phyloP scores from a whole-genome alignment of 2,329 filamentous ascomycete species.

The Byssochlamys sp. region DNA sequence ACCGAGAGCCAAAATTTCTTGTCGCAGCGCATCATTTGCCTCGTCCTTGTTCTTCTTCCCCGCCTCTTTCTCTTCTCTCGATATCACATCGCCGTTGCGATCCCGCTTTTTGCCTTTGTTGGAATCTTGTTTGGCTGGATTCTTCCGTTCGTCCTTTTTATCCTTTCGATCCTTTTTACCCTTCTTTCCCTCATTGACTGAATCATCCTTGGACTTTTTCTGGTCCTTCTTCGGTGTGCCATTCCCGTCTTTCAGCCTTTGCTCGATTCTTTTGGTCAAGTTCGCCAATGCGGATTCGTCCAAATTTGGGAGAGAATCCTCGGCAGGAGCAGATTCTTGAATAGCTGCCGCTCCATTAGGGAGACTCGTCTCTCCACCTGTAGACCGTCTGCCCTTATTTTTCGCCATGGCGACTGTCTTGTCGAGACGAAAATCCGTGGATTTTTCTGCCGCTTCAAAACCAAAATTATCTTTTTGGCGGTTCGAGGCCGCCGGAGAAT shows the following conservation, averaged over 20 bases:
- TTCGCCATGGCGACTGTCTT: conserved; percentile 25
- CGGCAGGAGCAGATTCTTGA: conserved; percentile 13
- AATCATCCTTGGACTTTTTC: conserved; percentile 12
- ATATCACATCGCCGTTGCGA: conserved; percentile 37
- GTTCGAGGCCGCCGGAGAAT: conserved; percentile 18
- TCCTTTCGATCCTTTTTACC: conserved; percentile 10
- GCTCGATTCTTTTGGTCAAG: conserved; percentile 34
- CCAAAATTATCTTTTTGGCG: conserved; percentile 9
- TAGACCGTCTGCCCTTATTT: conserved; percentile 27
- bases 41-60: conserved; percentile 13
- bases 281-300: conserved; percentile 32
- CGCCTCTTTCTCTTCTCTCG: conserved; percentile 22
- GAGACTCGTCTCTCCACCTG: conserved; percentile 13
- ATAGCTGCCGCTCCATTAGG: conserved; percentile 9
- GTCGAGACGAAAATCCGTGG: conserved; percentile 3
- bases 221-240: conserved; percentile 14
- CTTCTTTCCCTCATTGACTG: conserved; percentile 15
- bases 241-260: conserved; percentile 27
- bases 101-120: conserved; percentile 37
- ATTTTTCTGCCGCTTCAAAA: conserved; percentile 24
- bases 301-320: conserved; percentile 20
- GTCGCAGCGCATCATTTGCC: conserved; percentile 25
- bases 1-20: conserved; percentile 39
- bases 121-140: conserved; percentile 11
- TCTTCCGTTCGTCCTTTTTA: conserved; percentile 14